These are phyloP conservation scores for Fusarium luffae DNA, from an alignment of 2,329 filamentous ascomycete genomes.

Conservation along the genomic window DNA sequence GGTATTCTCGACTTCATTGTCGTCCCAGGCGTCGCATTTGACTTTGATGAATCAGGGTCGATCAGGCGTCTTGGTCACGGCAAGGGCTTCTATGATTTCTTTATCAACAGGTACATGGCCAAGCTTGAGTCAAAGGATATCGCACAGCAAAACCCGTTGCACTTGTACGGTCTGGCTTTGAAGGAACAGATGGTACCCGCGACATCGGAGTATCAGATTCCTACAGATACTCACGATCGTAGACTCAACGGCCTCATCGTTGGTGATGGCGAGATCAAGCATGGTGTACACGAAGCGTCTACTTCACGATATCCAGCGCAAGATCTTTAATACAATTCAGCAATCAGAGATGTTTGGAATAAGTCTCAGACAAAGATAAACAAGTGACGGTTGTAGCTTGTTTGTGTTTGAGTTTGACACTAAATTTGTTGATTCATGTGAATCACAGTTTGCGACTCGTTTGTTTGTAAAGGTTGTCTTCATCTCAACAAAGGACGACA, in stretches of 20 bases:
- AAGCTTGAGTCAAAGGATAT: constrained; percentile 53
- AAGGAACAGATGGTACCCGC: constrained; percentile 81
- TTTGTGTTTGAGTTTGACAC: neutral
- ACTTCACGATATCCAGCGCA: constrained; percentile 53
- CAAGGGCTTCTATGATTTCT: constrained; percentile 97
- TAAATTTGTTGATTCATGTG: neutral
- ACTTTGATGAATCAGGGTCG: constrained; percentile 64
- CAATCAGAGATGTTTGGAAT: neutral
- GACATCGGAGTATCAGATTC: constrained; percentile 71
- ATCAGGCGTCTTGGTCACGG: constrained; percentile 89
- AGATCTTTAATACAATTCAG: constrained; percentile 7
- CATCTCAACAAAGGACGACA: neutral
- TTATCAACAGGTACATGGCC: constrained; percentile 77
- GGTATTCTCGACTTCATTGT: constrained; percentile 83
- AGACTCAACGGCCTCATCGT: constrained; percentile 81
- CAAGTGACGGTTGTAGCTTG: neutral
- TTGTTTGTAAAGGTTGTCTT: neutral
- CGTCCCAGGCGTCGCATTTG: constrained; percentile 93
- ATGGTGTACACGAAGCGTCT: constrained; percentile 44
- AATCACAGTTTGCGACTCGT: neutral
- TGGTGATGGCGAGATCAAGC: constrained; percentile 71
- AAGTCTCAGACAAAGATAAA: neutral
- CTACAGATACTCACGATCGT: constrained; percentile 81
- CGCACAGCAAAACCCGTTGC: constrained; percentile 54
- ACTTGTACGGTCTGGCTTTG: constrained; percentile 81